Base-by-base conservation (phyloP, 73 alveolate species). In the Paraurostyla sp. region DNA sequence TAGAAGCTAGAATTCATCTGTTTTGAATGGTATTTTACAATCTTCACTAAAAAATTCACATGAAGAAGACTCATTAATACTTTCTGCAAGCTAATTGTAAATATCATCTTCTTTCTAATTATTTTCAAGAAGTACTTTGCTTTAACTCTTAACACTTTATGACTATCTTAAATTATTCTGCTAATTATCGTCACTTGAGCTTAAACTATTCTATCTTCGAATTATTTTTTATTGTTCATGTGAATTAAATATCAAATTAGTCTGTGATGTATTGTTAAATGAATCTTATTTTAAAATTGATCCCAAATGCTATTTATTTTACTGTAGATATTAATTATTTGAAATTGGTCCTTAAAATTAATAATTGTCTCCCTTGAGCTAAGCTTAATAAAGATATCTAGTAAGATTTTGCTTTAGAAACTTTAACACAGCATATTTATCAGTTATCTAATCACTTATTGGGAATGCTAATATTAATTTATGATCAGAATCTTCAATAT, bases 391-490 rank as follows among this genome's bases (percentile, higher is more conserved):
- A 7, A 65, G 58, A 40, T 65, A 78, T 78, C 89, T 50, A 27
- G 80, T 32, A 40, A 78, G 22, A 35, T 78, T 78, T 36, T 78
- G 60, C 62, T 52, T 78, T 35, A 78, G 32, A 36, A 20, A 78
- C n/a, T 58, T 51, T 29, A 78, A 38, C 35, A 78, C 20, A 2
- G 89, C 89, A 78, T 78, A 78, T 35, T 51, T 78, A 38, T 78
- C 89, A 11, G 11, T 4, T 13, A 78, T 40, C 9, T 51, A 42
- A 23, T 78, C 76, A 22, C 25, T 49, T 7, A 78, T 78, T 32
- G 89, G 89, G 60, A 51, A 78, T 30, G 29, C 13, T 11, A 54
- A 11, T 13, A 78, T 13, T 4, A 51, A 3, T 78, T 78, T 78
- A 16, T 78, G 33, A 32, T 78, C 78, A 9, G 89, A 7, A 4